phyloP scores from a whole-genome alignment of 208 protist genomes.

The Crithidia fasciculata region DNA sequence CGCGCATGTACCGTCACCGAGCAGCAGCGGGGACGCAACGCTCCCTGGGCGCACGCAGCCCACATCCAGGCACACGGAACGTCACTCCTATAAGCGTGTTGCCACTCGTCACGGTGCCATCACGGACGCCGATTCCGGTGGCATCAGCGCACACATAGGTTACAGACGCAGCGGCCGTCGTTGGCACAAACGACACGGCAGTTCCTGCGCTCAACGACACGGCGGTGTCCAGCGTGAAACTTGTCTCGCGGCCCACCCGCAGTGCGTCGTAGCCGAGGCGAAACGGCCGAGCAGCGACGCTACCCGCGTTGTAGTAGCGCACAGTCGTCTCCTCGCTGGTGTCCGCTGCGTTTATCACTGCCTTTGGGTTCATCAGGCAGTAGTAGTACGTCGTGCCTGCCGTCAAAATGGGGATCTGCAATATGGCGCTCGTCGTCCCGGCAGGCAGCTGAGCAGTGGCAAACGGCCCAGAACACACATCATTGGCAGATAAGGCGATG shows the following conservation, averaged over 20 bases:
- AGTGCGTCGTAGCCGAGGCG: neutral
- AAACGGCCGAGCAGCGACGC: neutral
- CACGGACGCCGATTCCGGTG: neutral
- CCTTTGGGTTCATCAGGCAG: neutral
- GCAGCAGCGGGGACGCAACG: constrained; percentile 30
- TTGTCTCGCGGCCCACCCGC: neutral
- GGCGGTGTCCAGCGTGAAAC: neutral
- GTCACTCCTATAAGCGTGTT: constrained; percentile 29
- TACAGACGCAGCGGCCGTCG: too few species aligned
- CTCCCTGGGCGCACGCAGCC: constrained; percentile 48
- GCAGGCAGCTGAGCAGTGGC: too few species aligned
- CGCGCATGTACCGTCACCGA: constrained; percentile 48
- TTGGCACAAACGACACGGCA: too few species aligned
- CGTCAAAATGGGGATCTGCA: too few species aligned
- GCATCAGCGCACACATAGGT: too few species aligned
- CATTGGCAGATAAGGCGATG: too few species aligned
- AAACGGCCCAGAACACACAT: too few species aligned
- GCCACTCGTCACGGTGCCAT: neutral
- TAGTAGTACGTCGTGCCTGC: neutral
- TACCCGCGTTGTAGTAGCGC: neutral
- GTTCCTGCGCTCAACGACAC: too few species aligned
- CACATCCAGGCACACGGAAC: constrained; percentile 44
- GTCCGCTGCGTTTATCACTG: neutral
- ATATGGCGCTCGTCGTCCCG: too few species aligned
- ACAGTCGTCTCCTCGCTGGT: neutral